phyloP scores from a whole-genome alignment of 163 green algal genomes.

The Scenedesmus sp. region DNA sequence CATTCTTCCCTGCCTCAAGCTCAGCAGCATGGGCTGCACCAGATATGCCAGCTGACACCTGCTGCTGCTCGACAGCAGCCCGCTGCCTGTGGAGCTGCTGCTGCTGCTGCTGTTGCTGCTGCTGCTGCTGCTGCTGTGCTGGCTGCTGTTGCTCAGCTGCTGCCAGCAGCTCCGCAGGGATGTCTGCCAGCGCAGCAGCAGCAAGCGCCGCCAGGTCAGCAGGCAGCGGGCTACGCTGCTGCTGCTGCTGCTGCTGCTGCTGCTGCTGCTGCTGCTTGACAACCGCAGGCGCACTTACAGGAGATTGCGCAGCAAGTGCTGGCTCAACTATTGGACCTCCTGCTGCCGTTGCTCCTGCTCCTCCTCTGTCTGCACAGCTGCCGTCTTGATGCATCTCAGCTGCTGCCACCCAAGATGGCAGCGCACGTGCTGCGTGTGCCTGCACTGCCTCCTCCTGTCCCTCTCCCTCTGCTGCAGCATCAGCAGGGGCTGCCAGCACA shows the following conservation, averaged over 20 bases:
- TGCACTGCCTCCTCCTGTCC: neutral
- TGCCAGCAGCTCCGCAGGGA: neutral
- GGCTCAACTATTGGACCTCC: neutral
- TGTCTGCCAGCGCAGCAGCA: slow-evolving; percentile 10
- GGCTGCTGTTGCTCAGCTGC: neutral
- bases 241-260: neutral
- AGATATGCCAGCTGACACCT: neutral
- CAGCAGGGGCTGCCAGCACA: neutral
- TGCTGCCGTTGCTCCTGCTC: neutral
- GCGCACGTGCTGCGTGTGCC: neutral
- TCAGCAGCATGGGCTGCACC: neutral
- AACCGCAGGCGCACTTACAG: neutral
- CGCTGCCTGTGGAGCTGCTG: neutral
- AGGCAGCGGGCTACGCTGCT: neutral
- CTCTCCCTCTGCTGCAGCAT: neutral
- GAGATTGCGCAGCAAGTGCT: neutral
- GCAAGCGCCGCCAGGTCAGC: neutral
- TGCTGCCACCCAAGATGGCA: neutral
- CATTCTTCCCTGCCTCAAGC: neutral
- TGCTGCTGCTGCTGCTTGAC: neutral
- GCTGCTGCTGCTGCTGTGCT: neutral
- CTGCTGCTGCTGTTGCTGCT: neutral
- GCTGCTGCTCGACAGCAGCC: neutral
- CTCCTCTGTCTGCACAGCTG: neutral
- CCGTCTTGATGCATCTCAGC: no score